Evolutionary conservation across 192 early-diverging fungal species (phyloP).

Genomic region (Coemansia sp.): DNA sequence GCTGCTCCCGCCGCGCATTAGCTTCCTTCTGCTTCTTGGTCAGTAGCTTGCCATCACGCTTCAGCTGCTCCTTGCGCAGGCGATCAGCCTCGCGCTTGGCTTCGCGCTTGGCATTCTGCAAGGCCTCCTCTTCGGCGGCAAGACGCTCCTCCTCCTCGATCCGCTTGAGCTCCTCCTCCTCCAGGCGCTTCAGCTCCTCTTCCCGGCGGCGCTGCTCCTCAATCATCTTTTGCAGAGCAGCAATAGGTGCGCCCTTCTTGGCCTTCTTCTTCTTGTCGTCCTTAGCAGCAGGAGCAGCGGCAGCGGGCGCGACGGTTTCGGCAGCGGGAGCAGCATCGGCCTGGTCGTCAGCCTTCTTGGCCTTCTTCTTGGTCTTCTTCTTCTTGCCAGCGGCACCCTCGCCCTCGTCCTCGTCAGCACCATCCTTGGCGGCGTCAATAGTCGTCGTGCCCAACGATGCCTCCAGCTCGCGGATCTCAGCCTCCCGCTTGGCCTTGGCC

Average conservation of each 20-base stretch:
- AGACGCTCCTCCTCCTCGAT: slow-evolving; percentile 71
- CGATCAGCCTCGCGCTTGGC: slow-evolving; percentile 73
- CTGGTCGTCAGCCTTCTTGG: slow-evolving; percentile 53
- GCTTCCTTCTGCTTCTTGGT: slow-evolving; percentile 92
- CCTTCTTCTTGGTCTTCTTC: slow-evolving; percentile 31
- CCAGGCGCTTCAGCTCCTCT: slow-evolving; percentile 72
- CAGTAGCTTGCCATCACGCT: slow-evolving; percentile 89
- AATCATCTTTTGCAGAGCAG: slow-evolving; percentile 56
- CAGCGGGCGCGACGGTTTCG: slow-evolving; percentile 20
- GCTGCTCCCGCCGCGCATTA: slow-evolving; percentile 68
- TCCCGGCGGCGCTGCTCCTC: slow-evolving; percentile 65
- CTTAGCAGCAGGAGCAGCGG: slow-evolving; percentile 14
- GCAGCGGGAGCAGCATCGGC: slow-evolving; percentile 21
- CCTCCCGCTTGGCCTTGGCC: slow-evolving; percentile 51
- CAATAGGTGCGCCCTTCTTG: slow-evolving; percentile 43
- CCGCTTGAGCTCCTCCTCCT: slow-evolving; percentile 72
- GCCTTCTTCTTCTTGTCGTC: slow-evolving; percentile 44
- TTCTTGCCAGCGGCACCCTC: not conserved
- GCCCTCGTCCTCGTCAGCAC: slow-evolving; percentile 15
- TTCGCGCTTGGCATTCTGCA: slow-evolving; percentile 73
- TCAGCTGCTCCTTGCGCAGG: slow-evolving; percentile 87
- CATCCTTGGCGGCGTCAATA: slow-evolving; percentile 22
- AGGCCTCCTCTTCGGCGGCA: slow-evolving; percentile 71
- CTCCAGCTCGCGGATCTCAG: slow-evolving; percentile 32
- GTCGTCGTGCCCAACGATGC: slow-evolving; percentile 27